A percentile compares a stretch with the other conserved stretches of the same genome.
Evolutionary conservation across 768 basidiomycete genomes (phyloP).

Genomic region (Boletus vinaceobasis): DNA sequence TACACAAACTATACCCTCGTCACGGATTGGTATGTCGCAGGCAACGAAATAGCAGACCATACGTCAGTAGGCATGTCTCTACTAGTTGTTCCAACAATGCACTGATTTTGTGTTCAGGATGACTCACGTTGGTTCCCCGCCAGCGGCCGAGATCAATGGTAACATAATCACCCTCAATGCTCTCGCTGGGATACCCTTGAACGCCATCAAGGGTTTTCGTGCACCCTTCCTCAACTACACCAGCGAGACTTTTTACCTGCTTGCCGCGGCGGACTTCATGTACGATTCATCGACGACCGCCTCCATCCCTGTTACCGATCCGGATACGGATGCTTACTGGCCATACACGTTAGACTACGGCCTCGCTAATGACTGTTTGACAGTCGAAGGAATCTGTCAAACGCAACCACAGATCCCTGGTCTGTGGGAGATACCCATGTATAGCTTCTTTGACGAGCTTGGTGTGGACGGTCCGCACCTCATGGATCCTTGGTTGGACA

Average conservation of each 20-base stretch:
- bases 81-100: background rate
- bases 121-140: background rate
- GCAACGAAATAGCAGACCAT: slow-evolving; percentile 8
- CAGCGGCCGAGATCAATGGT: slow-evolving; percentile 1
- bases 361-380: slow-evolving; percentile 1
- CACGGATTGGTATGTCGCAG: slow-evolving; percentile 4
- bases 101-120: background rate
- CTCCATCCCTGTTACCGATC: slow-evolving; percentile 2
- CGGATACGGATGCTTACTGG: slow-evolving; percentile 3
- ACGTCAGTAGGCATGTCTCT: background rate
- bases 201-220: background rate
- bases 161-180: background rate
- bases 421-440: background rate
- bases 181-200: background rate
- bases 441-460: background rate
- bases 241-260: background rate
- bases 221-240: slow-evolving; percentile 1
- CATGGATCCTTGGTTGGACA: background rate
- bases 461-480: background rate
- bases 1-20: slow-evolving; percentile 6
- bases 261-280: background rate
- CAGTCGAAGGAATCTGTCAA: background rate
- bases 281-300: background rate
- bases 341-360: slow-evolving; percentile 5
- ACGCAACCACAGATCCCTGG: background rate